Evolutionary conservation across 352 stramenopile species (phyloP).

Genomic region (Phytophthora cryptogea): DNA sequence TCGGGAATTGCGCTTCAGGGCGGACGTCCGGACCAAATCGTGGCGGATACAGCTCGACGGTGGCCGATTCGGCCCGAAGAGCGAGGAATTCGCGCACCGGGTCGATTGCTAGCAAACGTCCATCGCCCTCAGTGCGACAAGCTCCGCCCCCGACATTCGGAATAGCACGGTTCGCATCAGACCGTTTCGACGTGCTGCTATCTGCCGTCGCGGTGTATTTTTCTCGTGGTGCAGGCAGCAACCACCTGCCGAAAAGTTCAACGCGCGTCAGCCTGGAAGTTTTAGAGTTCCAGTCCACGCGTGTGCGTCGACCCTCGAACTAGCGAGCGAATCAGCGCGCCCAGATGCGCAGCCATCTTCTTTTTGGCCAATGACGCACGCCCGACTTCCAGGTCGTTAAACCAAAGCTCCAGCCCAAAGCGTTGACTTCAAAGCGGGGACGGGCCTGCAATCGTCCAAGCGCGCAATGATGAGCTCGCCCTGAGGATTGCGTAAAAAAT

Average conservation of each 20-base stretch:
- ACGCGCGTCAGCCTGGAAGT: slow-evolving; percentile 11
- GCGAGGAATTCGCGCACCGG: slow-evolving; percentile 7
- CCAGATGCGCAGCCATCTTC: slow-evolving; percentile 3
- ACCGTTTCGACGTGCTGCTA: slow-evolving; percentile 15
- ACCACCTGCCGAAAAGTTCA: slow-evolving; percentile 7
- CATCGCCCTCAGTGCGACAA: slow-evolving; percentile 11
- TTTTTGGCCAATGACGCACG: slow-evolving; percentile 7
- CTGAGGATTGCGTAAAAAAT: slow-evolving; percentile 2
- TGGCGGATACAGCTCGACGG: not conserved
- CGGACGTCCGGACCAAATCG: not conserved
- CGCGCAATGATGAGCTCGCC: slow-evolving; percentile 42
- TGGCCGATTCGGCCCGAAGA: slow-evolving; percentile 6
- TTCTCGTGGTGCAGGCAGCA: slow-evolving; percentile 15
- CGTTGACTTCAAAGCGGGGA: slow-evolving; percentile 16
- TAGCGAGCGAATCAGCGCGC: slow-evolving; percentile 8
- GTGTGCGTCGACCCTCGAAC: slow-evolving; percentile 16
- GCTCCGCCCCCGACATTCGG: not conserved
- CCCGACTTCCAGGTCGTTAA: slow-evolving; percentile 16
- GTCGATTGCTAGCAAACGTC: slow-evolving; percentile 3
- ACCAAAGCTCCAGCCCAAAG: slow-evolving; percentile 6
- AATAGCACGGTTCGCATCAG: slow-evolving; percentile 1
- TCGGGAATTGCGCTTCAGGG: slow-evolving; percentile 14
- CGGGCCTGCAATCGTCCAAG: slow-evolving; percentile 10
- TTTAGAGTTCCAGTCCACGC: slow-evolving; percentile 19
- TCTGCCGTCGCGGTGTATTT: slow-evolving; percentile 1